phyloP scores from a whole-genome alignment of 129 eudicot species.

The Pseudognaphalium luteoalbum region DNA sequence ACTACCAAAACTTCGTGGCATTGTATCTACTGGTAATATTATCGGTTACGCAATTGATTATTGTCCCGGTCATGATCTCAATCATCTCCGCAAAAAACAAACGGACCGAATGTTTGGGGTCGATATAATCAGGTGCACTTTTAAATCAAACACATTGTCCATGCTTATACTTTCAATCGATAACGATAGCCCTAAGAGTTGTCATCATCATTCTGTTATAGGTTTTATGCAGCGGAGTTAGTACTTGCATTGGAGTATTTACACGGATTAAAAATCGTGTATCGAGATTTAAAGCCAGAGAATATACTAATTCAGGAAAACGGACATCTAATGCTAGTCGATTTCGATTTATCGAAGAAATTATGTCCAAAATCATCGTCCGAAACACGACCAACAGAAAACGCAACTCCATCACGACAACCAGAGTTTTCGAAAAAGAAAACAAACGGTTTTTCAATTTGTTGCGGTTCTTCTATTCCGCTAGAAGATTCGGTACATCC shows the following conservation, averaged over 20 bases:
- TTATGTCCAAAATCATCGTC: conserved; percentile 52
- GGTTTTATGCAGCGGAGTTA: conserved; percentile 90
- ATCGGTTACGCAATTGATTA: conserved; percentile 89
- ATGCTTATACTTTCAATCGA: background rate
- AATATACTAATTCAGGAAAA: conserved; percentile 79
- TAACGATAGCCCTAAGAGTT: background rate
- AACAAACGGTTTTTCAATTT: conserved; percentile 27
- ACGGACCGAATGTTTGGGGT: conserved; percentile 87
- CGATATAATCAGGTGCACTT: conserved; percentile 60
- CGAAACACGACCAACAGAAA: background rate
- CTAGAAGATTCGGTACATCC: conserved; percentile 49
- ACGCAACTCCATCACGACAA: conserved; percentile 2
- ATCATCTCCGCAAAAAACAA: conserved; percentile 56
- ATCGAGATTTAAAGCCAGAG: conserved; percentile 91
- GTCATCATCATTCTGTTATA: conserved; percentile 5
- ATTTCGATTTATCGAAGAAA: conserved; percentile 85
- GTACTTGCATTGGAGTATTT: conserved; percentile 85
- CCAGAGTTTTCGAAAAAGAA: conserved; percentile 29
- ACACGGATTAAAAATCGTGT: conserved; percentile 70
- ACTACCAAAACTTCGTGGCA: conserved; percentile 73
- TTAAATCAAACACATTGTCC: too few relatives aligned
- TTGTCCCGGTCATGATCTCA: conserved; percentile 83
- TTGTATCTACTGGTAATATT: conserved; percentile 53
- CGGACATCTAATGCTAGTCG: conserved; percentile 89
- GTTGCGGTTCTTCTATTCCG: conserved; percentile 39